Evolutionary conservation across 257 asterid genomes (phyloP).

Genomic region (Lavandula angustifolia): DNA sequence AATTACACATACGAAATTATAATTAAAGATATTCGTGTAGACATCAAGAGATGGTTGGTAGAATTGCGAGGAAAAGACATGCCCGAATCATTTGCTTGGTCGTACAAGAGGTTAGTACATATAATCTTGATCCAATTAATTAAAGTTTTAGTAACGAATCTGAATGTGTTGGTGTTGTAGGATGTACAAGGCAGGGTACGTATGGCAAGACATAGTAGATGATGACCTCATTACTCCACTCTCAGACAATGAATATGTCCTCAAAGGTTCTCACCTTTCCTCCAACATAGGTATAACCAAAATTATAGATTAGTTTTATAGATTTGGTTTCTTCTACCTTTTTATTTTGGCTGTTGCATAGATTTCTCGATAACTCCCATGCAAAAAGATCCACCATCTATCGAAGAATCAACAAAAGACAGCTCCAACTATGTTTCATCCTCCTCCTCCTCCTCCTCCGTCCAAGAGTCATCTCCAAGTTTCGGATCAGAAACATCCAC

Average conservation of each 20-base stretch:
- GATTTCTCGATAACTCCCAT: conserved; percentile 35
- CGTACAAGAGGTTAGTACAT: conserved; percentile 66
- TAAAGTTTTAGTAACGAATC: too few relatives aligned
- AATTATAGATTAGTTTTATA: too few relatives aligned
- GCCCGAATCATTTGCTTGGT: conserved; percentile 89
- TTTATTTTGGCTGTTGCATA: neutral
- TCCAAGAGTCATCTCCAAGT: conserved; percentile 49
- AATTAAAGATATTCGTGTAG: conserved; percentile 34
- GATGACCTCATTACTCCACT: conserved; percentile 89
- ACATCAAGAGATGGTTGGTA: conserved; percentile 84
- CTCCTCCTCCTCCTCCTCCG: conserved; percentile 45
- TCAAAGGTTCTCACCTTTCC: conserved; percentile 81
- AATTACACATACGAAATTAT: too few relatives aligned
- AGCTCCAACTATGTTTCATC: conserved; percentile 32
- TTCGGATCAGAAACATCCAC: conserved; percentile 62
- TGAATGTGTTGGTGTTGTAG: conserved; percentile 31
- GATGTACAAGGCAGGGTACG: conserved; percentile 74
- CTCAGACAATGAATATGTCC: conserved; percentile 85
- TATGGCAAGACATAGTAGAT: conserved; percentile 95
- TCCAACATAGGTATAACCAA: conserved; percentile 41
- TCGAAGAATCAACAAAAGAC: conserved; percentile 6
- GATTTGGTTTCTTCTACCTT: neutral
- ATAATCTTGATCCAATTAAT: neutral
- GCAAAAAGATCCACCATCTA: conserved; percentile 28
- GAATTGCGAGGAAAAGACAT: conserved; percentile 82